phyloP scores from a whole-genome alignment of 2,329 filamentous ascomycete species.

The Volutella citrinella region DNA sequence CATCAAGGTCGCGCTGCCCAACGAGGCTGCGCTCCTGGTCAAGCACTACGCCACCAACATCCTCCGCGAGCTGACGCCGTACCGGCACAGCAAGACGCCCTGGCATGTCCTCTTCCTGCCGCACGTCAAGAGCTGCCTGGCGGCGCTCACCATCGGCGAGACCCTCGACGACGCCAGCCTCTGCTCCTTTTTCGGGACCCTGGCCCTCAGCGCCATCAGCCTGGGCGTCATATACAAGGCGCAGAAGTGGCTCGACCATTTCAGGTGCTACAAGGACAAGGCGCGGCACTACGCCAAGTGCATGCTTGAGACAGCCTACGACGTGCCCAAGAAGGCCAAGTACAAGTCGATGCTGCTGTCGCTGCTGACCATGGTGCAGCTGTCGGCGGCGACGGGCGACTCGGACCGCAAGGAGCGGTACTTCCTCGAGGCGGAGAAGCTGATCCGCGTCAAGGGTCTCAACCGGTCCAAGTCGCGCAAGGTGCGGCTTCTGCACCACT shows the following conservation, averaged over 20 bases:
- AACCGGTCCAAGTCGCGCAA: constrained; percentile 15
- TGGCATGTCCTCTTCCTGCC: constrained; percentile 15
- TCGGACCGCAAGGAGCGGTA: constrained; percentile 14
- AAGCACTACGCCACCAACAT: constrained; percentile 14
- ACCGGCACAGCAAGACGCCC: constrained; percentile 16
- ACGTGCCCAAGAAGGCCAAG: constrained; percentile 13
- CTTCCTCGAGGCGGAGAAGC: constrained; percentile 16
- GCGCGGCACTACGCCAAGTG: constrained; percentile 3
- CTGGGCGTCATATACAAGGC: constrained; percentile 10
- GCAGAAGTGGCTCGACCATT: constrained; percentile 8
- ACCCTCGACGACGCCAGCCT: constrained; percentile 14
- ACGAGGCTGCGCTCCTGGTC: constrained; percentile 9
- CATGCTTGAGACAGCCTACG: constrained; percentile 13
- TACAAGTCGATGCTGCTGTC: constrained; percentile 18
- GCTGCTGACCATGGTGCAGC: constrained; percentile 15
- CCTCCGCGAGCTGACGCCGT: constrained; percentile 13
- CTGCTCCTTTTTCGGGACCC: constrained; percentile 14
- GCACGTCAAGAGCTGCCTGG: constrained; percentile 12
- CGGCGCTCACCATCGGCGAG: constrained; percentile 10
- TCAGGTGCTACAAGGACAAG: constrained; percentile 8
- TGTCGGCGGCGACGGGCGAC: constrained; percentile 10
- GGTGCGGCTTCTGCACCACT: constrained; percentile 12
- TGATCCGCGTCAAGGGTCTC: constrained; percentile 12
- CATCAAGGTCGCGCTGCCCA: constrained; percentile 2
- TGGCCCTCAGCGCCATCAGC: constrained; percentile 15